Evolutionary conservation across 371 early-diverging fungal species (phyloP).

Genomic region (Syncephalastrum contaminatum): DNA sequence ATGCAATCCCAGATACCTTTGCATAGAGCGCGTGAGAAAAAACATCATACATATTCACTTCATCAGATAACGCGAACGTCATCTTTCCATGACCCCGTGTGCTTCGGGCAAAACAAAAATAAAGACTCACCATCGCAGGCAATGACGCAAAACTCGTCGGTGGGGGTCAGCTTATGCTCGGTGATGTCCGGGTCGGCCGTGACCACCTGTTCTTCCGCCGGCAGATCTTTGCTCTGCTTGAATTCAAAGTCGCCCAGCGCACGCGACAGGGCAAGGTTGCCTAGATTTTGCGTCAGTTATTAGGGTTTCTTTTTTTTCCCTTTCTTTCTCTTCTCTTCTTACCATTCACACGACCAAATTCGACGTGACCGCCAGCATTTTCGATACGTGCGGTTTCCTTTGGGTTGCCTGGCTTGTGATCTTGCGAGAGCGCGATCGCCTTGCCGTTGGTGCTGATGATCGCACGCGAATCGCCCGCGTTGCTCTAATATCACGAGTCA

Average conservation of each 20-base stretch:
- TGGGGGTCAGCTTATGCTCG: constrained; percentile 51
- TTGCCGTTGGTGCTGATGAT: constrained; percentile 75
- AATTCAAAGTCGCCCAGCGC: constrained; percentile 98
- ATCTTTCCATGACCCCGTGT: not conserved
- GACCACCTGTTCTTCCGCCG: constrained; percentile 88
- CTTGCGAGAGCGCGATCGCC: constrained; percentile 80
- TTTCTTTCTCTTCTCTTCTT: constrained; percentile 8
- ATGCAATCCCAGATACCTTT: constrained; percentile 96
- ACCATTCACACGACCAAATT: constrained; percentile 96
- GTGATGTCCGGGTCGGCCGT: constrained; percentile 83
- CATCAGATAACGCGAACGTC: too few species aligned
- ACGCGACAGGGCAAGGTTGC: constrained; percentile 91
- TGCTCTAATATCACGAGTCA: constrained; percentile 51
- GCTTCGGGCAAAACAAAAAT: not conserved
- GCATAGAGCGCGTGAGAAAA: not conserved
- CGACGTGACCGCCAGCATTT: constrained; percentile 92
- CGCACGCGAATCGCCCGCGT: constrained; percentile 95
- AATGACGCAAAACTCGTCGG: constrained; percentile 85
- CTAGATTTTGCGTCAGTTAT: constrained; percentile 24
- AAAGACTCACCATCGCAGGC: constrained; percentile 85
- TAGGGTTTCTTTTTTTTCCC: not conserved
- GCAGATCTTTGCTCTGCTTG: constrained; percentile 70
- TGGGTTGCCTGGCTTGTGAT: constrained; percentile 90
- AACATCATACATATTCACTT: not conserved
- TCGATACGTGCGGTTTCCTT: constrained; percentile 81